These are phyloP conservation scores for Fusarium globosum DNA, from an alignment of 2,329 filamentous ascomycete genomes.

Conservation along the genomic window DNA sequence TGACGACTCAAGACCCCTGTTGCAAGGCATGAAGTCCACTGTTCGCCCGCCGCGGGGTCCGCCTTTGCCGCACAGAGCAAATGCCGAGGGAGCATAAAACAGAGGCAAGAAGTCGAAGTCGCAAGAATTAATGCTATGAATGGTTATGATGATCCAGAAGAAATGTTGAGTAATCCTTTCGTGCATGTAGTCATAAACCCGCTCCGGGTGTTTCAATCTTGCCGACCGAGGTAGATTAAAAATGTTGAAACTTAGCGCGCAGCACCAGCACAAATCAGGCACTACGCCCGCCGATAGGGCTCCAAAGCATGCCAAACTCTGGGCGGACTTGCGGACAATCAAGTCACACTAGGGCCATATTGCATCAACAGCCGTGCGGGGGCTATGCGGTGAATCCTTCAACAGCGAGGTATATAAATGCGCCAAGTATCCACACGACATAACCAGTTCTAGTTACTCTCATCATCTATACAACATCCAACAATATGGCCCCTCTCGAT, in stretches of 20 bases:
- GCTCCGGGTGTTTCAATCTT: not conserved
- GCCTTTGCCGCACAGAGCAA: not conserved
- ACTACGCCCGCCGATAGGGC: not conserved
- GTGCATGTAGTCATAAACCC: not conserved
- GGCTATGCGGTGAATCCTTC: not conserved
- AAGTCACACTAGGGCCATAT: not conserved
- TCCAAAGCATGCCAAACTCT: not conserved
- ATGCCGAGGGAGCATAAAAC: not conserved
- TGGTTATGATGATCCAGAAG: rapidly evolving
- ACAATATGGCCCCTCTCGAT: constrained; percentile 27
- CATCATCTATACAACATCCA: not conserved
- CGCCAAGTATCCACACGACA: not conserved
- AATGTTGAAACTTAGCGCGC: not conserved
- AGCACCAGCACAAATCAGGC: constrained; percentile 2
- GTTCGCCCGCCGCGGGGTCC: not conserved
- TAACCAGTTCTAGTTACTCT: not conserved
- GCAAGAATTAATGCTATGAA: rapidly evolving
- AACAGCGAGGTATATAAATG: not conserved
- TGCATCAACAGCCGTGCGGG: not conserved
- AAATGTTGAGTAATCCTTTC: not conserved
- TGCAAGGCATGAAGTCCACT: no score
- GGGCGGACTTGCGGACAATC: not conserved
- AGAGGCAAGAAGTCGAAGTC: not conserved
- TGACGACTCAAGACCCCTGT: not conserved
- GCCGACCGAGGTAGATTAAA: not conserved